These are phyloP conservation scores for Astrephomene gubernaculifera DNA, from an alignment of 139 green algal genomes.

Conservation along the genomic window DNA sequence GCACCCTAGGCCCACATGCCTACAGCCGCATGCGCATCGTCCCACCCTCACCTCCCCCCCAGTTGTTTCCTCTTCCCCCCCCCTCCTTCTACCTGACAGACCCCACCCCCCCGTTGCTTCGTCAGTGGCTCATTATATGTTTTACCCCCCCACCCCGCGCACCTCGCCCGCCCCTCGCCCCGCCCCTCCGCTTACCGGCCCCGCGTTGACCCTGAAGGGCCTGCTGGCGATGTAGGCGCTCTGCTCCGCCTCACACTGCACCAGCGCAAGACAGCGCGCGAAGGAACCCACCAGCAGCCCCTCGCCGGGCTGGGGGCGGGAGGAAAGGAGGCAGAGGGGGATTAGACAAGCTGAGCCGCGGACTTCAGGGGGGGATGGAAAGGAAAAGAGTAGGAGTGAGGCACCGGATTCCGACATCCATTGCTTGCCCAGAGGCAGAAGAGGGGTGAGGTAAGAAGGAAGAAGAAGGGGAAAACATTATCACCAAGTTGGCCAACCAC, in stretches of 20 bases:
- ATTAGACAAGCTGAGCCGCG: not conserved
- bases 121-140: not conserved
- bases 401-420: no score
- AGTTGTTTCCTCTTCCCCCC: no score
- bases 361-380: not conserved
- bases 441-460: no score
- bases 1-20: not conserved
- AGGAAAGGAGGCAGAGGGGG: not conserved
- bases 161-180: no score
- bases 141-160: not conserved
- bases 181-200: constrained; percentile 57
- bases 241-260: constrained; percentile 88
- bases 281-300: constrained; percentile 94
- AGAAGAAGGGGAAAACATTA: no score
- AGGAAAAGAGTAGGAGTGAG: not conserved
- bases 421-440: no score
- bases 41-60: no score
- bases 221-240: constrained; percentile 84
- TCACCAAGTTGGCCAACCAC: no score
- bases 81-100: no score
- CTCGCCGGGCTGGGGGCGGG: constrained; percentile 70
- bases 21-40: not conserved
- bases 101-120: no score
- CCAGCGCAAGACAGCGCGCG: constrained; percentile 85
- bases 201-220: constrained; percentile 96